Evolutionary conservation across 1,284 basidiomycete species (phyloP).

Genomic region (Cerioporus squamosus): DNA sequence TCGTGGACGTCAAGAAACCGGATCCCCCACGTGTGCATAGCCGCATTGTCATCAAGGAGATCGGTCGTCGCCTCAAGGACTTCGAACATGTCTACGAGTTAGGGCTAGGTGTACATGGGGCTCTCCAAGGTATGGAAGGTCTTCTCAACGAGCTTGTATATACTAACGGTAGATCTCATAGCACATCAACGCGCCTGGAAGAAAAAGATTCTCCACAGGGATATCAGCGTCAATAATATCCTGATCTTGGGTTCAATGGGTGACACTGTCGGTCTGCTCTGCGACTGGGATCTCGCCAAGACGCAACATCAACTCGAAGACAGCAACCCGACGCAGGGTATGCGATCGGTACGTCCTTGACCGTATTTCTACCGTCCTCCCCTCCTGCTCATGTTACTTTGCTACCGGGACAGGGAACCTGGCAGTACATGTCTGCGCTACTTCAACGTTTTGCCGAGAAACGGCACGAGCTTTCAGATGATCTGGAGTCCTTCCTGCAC

Average conservation of each 20-base stretch:
- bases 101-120: background rate
- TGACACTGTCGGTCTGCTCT: background rate
- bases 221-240: slow-evolving; percentile 14
- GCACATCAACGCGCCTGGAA: slow-evolving; percentile 8
- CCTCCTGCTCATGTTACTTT: background rate
- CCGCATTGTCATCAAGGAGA: background rate
- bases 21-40: background rate
- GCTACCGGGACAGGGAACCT: slow-evolving; percentile 6
- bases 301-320: background rate
- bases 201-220: slow-evolving; percentile 8
- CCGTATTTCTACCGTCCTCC: too few species aligned
- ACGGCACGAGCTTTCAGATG: slow-evolving; percentile 5
- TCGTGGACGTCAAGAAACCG: background rate
- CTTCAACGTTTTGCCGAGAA: background rate
- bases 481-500: slow-evolving; percentile 11
- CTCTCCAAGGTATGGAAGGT: background rate
- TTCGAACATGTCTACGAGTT: background rate
- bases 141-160: too few species aligned
- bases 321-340: background rate
- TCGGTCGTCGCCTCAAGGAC: background rate
- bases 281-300: slow-evolving; percentile 15
- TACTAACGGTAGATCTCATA: background rate
- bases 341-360: background rate
- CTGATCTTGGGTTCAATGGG: slow-evolving; percentile 3
- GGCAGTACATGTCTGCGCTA: slow-evolving; percentile 11